Evolutionary conservation across 371 early-diverging fungal genomes (phyloP).

Genomic region (Mucor mucedo): DNA sequence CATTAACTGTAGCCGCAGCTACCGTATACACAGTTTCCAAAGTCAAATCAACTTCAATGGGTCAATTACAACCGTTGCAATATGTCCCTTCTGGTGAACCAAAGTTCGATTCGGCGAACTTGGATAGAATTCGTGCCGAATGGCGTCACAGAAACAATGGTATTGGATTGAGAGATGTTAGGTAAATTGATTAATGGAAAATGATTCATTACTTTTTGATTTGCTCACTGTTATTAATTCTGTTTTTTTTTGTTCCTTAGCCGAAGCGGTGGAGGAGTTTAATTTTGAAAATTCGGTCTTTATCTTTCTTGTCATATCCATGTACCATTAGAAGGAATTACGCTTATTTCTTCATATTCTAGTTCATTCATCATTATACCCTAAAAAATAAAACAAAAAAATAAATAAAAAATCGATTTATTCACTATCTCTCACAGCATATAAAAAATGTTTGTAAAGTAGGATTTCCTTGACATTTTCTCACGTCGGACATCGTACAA

Average conservation of each 20-base stretch:
- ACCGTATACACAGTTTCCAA: constrained; percentile 19
- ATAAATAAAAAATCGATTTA: neutral
- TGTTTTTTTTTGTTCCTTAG: constrained; percentile 11
- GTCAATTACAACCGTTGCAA: constrained; percentile 31
- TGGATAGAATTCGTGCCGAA: constrained; percentile 47
- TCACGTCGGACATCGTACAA: constrained; percentile 8
- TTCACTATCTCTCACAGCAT: neutral
- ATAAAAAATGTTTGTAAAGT: neutral
- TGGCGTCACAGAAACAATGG: constrained; percentile 49
- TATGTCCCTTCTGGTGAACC: constrained; percentile 45
- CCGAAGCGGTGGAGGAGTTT: constrained; percentile 50
- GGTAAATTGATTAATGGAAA: constrained; percentile 24
- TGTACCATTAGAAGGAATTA: neutral
- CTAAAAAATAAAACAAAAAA: neutral
- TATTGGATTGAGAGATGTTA: constrained; percentile 49
- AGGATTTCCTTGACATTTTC: constrained; percentile 6
- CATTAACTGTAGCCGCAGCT: constrained; percentile 15
- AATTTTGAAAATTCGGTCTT: neutral
- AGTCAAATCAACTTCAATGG: constrained; percentile 14
- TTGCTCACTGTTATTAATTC: neutral
- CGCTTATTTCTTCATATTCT: neutral
- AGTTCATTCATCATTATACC: neutral
- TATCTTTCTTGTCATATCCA: neutral
- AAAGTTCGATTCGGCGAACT: constrained; percentile 37
- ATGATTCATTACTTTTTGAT: neutral